Conservation (phyloP, 2,329 filamentous ascomycete genomes). For the Colletotrichum zoysiae region DNA sequence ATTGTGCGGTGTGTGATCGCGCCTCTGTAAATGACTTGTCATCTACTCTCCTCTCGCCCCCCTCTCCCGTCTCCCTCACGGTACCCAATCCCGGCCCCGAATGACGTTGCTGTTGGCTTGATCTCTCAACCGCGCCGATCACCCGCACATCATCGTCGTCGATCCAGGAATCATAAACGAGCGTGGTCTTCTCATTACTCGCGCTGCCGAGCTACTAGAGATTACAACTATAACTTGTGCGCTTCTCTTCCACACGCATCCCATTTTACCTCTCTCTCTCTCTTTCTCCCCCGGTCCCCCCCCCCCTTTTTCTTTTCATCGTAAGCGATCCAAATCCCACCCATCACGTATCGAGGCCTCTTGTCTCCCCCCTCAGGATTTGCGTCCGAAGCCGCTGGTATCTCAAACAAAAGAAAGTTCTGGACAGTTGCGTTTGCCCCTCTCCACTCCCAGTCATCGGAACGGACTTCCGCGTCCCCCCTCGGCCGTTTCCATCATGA, state of each 20-base stretch:
- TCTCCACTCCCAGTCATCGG: not conserved
- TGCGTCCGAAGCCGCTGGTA: not conserved
- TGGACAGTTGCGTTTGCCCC: not conserved
- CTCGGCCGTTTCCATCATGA: slow-evolving; percentile 5
- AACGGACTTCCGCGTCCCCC: not conserved
- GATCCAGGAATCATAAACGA: not conserved
- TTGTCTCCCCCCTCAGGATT: no score
- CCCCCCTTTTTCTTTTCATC: no score
- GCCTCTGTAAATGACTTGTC: not conserved
- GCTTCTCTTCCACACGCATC: not conserved
- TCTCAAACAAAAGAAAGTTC: slow-evolving; percentile 12
- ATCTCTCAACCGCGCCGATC: no score
- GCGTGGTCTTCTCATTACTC: slow-evolving; percentile 1
- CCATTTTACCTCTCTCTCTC: no score
- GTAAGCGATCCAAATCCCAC: no score
- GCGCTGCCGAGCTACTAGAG: not conserved
- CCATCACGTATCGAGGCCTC: not conserved
- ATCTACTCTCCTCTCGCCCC: no score
- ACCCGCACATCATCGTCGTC: not conserved
- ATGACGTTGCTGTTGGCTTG: no score
- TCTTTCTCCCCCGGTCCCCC: not conserved
- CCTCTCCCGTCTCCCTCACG: no score
- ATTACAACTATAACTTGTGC: not conserved
- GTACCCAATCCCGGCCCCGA: no score
- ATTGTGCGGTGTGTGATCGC: not conserved